Percentiles rank a stretch among this genome's conserved stretches.
Evolutionary conservation across 2,329 filamentous ascomycete species (phyloP).

Genomic region (Arthrobotrys entomopaga): DNA sequence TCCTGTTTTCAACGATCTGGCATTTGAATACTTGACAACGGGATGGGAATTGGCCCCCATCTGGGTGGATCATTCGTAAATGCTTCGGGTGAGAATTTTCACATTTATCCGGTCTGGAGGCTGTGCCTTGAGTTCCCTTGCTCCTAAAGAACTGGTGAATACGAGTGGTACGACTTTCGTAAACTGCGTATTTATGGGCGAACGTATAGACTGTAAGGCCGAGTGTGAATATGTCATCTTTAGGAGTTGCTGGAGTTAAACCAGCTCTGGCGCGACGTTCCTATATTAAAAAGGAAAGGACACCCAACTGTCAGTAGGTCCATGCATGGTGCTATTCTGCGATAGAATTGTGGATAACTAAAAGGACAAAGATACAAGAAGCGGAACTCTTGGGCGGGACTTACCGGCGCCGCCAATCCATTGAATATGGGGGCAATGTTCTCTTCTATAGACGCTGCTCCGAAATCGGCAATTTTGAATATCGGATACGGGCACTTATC

Average conservation of each 20-base stretch:
- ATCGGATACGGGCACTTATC: slow-evolving; percentile 28
- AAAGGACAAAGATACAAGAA: not conserved
- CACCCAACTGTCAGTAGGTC: not conserved
- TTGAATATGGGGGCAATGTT: slow-evolving; percentile 1
- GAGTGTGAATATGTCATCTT: slow-evolving; percentile 26
- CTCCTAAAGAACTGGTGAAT: no score
- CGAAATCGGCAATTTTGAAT: slow-evolving; percentile 38
- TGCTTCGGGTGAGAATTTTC: not conserved
- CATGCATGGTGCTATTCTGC: not conserved
- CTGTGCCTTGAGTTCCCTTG: not conserved
- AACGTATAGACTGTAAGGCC: slow-evolving; percentile 21
- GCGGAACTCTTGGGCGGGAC: not conserved
- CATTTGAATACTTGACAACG: not conserved
- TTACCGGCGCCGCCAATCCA: slow-evolving; percentile 9
- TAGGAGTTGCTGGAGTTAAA: slow-evolving; percentile 7
- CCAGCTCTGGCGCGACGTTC: slow-evolving; percentile 1
- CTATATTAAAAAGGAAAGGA: slow-evolving; percentile 5
- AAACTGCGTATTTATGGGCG: not conserved
- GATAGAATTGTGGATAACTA: not conserved
- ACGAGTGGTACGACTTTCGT: not conserved
- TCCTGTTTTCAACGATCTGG: not conserved
- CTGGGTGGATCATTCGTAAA: not conserved
- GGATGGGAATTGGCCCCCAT: not conserved
- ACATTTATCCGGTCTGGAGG: not conserved
- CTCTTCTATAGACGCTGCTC: not conserved